phyloP scores from a whole-genome alignment of 2,329 filamentous ascomycete species.

The Paraphaeosphaeria minitans region DNA sequence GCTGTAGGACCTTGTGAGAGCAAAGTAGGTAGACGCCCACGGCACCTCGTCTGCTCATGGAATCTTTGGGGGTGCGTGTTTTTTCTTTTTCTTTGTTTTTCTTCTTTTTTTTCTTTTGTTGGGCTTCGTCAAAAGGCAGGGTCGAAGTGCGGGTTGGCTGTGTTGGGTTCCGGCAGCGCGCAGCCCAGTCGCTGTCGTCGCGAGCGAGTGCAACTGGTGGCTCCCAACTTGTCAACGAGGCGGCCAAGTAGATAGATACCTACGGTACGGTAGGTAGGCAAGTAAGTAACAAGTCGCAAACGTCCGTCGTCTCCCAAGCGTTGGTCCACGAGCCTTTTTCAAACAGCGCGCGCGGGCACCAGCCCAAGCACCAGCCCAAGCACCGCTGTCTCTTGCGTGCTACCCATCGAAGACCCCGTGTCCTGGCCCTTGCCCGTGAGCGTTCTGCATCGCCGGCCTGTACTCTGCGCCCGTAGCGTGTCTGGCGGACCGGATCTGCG shows the following conservation, averaged over 20 bases:
- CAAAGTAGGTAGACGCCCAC: too few relatives aligned
- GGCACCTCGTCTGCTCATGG: too few relatives aligned
- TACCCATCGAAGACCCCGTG: neutral
- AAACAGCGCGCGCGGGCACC: neutral
- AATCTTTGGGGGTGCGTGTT: too few relatives aligned
- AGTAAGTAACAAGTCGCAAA: too few relatives aligned
- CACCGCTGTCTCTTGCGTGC: neutral
- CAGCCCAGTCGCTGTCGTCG: neutral
- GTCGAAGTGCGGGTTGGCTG: neutral
- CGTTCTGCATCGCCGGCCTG: neutral
- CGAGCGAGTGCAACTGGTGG: slow-evolving; percentile 9
- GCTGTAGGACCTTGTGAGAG: too few relatives aligned
- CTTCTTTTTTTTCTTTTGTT: neutral
- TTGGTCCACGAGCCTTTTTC: neutral
- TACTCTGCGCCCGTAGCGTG: neutral
- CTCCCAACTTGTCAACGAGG: neutral
- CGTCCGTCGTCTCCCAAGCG: neutral
- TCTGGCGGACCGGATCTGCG: neutral
- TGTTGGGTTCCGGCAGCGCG: neutral
- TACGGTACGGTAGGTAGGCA: too few relatives aligned
- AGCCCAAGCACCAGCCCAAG: too few relatives aligned
- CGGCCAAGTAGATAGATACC: too few relatives aligned
- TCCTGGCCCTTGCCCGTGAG: neutral
- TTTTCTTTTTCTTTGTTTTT: neutral
- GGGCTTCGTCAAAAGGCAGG: too few relatives aligned